Evolutionary conservation across 129 eudicot species (phyloP), one percentile per base, ranked within the genome.

Genomic region (Chrysanthemum makinoi): DNA sequence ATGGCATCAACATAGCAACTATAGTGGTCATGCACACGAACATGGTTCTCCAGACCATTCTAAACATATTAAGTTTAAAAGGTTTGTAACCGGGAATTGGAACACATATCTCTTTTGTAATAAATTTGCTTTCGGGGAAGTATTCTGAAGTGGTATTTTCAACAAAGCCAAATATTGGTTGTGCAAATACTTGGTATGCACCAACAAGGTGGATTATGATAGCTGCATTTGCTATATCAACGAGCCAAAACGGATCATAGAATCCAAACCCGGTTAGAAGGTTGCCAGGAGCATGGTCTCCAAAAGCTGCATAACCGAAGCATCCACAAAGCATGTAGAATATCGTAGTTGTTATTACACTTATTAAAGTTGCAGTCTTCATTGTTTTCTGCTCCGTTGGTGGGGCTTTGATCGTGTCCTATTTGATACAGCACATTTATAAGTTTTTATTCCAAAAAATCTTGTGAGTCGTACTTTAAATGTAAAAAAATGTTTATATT

Each of bases 251-350:
- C 0, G 86, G 92, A 68, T 86, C 84, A 30, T 78, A 86, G 72
- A 83, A 83, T 0, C 92, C 92, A 24, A 86, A 86, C 0, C 92
- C 92, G 4, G 92, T 86, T n/a, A 86, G 80, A 77, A 86, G 92
- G 81, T 86, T 86, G 3, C 92, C 92, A 0, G 92, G 92, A 50
- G 88, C 82, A 8, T 78, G 79, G 83, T 86, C 92, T 6, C 92
- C 92, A 52, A 86, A 86, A 16, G 92, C 84, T 2, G 92, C 92
- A 5, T 86, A 86, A 10, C 92, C 92, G 26, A 86, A 75, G 72
- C 88, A 81, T 22, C 92, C 92, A 68, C 92, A 86, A 26, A 86
- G 92, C 86, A 86, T 83, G 73, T 86, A 86, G 81, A 86, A 86
- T 3, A 72, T 20, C 0, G 92, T 81, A 0, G 92, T 86, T 1